Base-by-base conservation (phyloP, 2,329 filamentous ascomycete species). In the Phoma sp. region DNA sequence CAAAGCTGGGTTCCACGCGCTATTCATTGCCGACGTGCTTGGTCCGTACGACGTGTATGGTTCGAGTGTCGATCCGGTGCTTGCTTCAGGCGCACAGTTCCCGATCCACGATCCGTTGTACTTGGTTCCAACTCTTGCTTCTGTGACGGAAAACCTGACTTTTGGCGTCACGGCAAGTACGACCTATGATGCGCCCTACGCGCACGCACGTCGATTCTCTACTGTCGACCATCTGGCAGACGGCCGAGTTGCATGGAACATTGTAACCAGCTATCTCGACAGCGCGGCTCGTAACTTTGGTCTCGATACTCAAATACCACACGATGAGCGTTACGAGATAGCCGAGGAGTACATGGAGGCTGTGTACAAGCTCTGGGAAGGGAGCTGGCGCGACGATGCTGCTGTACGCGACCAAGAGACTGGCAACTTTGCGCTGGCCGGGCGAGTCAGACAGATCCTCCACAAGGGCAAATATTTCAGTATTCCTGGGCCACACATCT, bases 261-360 rank as follows among this genome's bases (percentile, higher is more conserved):
- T 89, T 40, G 87, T 89, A 0, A 89, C 87, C 0, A 82, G 83
- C 8, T 88, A 88, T 59, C 78, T 88, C 2, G 84, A 88, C 62
- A 85, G 81, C 4, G 86, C 86, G 1, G 86, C 86, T 0, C 76
- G 83, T 2, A 88, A 88, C 60, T 71, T 88, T 7, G 83, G 85
- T 8, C 39, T 52, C 38, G 71, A 77, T 0, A 76, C 82, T 17
- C 85, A 88, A 58, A 77, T 81, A 1, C 75, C 79, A 73, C 88
- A 90, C 63, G 87, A 89, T 61, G 85, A 88, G 53, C 78, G 88
- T 44, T 90, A 90, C 58, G 82, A 78, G 5, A 81, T 86, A 35
- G 86, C 86, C 2, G 85, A 89, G 56, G 88, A 90, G 69, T 90
- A 89, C 71, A 79, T 90, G 72, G 78, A 84, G 33, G 85, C 88